A percentile compares a stretch with the other conserved stretches of the same genome.
Evolutionary conservation across 2,329 filamentous ascomycete species (phyloP).

Genomic region (Diaporthe sp.): DNA sequence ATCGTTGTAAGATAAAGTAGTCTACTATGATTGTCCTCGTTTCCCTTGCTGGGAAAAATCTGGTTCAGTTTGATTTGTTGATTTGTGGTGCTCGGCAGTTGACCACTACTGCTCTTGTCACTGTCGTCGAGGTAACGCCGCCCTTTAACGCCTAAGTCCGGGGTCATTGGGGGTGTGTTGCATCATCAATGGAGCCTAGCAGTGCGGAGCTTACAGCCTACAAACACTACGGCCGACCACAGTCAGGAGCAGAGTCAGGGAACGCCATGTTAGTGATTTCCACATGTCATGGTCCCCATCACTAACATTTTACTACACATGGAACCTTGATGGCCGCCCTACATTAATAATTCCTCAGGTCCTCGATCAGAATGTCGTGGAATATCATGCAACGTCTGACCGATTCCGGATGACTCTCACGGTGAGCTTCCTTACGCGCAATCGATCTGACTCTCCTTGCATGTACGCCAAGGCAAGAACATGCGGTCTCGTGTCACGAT

Average conservation of each 20-base stretch:
- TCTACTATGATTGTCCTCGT: no score
- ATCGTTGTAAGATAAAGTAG: neutral
- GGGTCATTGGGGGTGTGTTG: neutral
- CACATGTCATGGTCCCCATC: fast-evolving
- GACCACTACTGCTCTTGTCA: neutral
- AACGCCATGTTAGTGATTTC: neutral
- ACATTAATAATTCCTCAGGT: neutral
- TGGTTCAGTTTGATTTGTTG: neutral
- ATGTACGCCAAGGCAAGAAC: neutral
- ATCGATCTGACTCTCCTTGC: neutral
- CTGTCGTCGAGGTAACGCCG: neutral
- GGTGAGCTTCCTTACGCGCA: neutral
- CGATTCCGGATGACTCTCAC: neutral
- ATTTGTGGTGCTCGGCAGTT: conserved; percentile 8
- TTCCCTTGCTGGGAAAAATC: neutral
- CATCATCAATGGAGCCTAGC: neutral
- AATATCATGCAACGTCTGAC: neutral
- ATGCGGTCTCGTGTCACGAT: neutral
- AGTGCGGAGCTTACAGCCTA: neutral
- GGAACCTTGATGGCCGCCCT: neutral
- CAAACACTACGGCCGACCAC: neutral
- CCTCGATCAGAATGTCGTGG: neutral
- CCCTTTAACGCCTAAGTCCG: conserved; percentile 10
- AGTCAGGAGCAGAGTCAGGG: neutral
- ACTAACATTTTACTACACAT: neutral